Base-by-base conservation (phyloP, 2,329 filamentous ascomycete genomes). In the Diaporthe destruens region DNA sequence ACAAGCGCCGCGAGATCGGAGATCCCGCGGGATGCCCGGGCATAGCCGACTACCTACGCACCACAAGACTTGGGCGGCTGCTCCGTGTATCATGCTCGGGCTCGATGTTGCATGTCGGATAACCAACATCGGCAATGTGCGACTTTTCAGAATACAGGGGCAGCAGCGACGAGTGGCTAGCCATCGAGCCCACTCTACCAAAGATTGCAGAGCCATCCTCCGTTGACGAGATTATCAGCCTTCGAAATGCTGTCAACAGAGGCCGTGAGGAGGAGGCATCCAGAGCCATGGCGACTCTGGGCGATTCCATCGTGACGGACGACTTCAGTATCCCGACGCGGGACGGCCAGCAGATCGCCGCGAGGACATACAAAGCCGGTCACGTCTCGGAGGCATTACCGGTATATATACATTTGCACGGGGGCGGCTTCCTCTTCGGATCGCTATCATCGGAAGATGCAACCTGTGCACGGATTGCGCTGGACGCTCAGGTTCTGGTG, bases 401-500 rank as follows among this genome's bases (percentile, higher is more conserved):
- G 0, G 78, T 89, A 0, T 87, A 85, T 71, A 77, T 87, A n/a
- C 85, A 87, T 74, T 78, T 88, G 1, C 88, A 89, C 74, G 88
- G 89, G 4, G 88, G 88, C 4, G 88, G 87, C 0, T 91, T 87
- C 72, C 75, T 89, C 8, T 86, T 87, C 25, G 89, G 89, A 1
- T 87, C 84, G 0, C 77, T 90, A 2, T 75, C 78, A 1, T 85
- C 84, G 0, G 89, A 91, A 73, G 88, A 91, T 70, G 84, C 85
- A 0, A 81, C 80, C 1, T 91, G 88, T 74, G 79, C 85, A 0
- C 81, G 82, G 0, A 83, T 88, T 14, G 85, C 87, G 0, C 77
- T 84, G 12, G 80, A 81, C 8, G 77, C 82, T 0, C 77, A 79
- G 0, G 81, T 85, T 2, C 78, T 86, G 0, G 87, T 90, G 0